A percentile compares a stretch with the other conserved stretches of the same genome.
phyloP scores from a whole-genome alignment of 495 filamentous ascomycete species.

The Neurospora intermedia region DNA sequence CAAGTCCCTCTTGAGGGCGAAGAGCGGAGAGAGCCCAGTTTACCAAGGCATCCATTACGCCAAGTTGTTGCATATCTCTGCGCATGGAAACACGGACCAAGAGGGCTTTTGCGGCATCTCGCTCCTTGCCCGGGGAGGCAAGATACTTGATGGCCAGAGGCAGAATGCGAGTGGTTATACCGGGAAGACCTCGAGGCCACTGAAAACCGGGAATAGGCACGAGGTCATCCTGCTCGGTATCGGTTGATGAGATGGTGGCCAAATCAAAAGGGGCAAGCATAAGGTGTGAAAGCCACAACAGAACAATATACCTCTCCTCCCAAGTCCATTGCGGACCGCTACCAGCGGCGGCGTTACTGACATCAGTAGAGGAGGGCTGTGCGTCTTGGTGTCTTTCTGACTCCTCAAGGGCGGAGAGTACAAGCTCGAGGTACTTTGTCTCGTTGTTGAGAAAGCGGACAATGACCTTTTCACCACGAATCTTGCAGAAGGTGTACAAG shows the following conservation, averaged over 20 bases:
- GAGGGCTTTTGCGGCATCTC: slow-evolving; percentile 73
- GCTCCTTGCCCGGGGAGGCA: slow-evolving; percentile 67
- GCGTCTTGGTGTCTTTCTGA: slow-evolving; percentile 15
- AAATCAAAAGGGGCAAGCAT: slow-evolving; percentile 91
- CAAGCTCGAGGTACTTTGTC: slow-evolving; percentile 65
- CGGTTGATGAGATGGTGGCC: slow-evolving; percentile 62
- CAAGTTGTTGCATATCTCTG: slow-evolving; percentile 73
- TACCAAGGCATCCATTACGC: slow-evolving; percentile 53
- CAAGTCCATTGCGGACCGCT: slow-evolving; percentile 43
- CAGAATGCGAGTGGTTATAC: slow-evolving; percentile 59
- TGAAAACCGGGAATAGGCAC: slow-evolving; percentile 26
- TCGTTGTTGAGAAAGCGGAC: slow-evolving; percentile 83
- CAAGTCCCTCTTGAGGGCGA: slow-evolving; percentile 19
- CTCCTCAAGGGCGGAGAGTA: slow-evolving; percentile 57
- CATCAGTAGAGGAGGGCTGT: neutral
- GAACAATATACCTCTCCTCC: slow-evolving; percentile 80
- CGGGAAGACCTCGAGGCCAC: slow-evolving; percentile 48
- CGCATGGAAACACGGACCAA: slow-evolving; percentile 72
- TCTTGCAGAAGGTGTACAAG: slow-evolving; percentile 87
- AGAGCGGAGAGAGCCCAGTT: slow-evolving; percentile 56
- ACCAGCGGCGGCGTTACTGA: slow-evolving; percentile 1
- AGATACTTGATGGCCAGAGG: slow-evolving; percentile 62
- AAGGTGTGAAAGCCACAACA: slow-evolving; percentile 90
- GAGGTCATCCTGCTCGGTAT: slow-evolving; percentile 26
- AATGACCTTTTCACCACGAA: slow-evolving; percentile 87